These are phyloP conservation scores for Aspergillus pseudoglaucus DNA, from an alignment of 2,329 filamentous ascomycete genomes.

Conservation along the genomic window DNA sequence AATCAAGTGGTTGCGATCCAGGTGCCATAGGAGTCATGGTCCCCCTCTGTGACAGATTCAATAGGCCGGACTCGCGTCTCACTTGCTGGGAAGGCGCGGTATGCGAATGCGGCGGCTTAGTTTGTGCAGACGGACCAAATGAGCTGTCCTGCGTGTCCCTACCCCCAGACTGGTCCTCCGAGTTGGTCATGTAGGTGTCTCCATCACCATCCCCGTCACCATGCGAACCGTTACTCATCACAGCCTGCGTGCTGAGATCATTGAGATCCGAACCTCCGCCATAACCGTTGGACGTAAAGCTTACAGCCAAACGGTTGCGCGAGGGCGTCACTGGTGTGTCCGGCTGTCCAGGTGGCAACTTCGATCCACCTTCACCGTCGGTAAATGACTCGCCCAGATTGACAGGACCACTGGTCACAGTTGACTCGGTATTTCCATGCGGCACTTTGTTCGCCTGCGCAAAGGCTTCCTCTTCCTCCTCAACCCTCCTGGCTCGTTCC, in stretches of 20 bases:
- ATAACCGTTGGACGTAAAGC: slow-evolving; percentile 53
- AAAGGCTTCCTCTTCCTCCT: slow-evolving; percentile 35
- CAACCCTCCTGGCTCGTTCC: slow-evolving; percentile 45
- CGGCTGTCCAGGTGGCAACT: slow-evolving; percentile 35
- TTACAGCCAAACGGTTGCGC: slow-evolving; percentile 41
- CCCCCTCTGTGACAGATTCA: slow-evolving; percentile 43
- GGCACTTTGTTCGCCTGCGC: slow-evolving; percentile 47
- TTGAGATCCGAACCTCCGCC: slow-evolving; percentile 36
- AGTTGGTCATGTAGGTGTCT: slow-evolving; percentile 58
- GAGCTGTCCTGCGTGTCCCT: slow-evolving; percentile 42
- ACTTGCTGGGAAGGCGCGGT: slow-evolving; percentile 43
- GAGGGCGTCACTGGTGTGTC: slow-evolving; percentile 50
- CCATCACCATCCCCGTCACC: slow-evolving; percentile 40
- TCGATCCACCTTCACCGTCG: slow-evolving; percentile 28
- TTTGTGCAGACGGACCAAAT: slow-evolving; percentile 46
- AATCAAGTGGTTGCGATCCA: slow-evolving; percentile 55
- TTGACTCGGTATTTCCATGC: slow-evolving; percentile 48
- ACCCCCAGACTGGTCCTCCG: slow-evolving; percentile 37
- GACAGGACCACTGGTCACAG: slow-evolving; percentile 45
- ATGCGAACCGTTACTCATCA: slow-evolving; percentile 53
- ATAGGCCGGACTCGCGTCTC: slow-evolving; percentile 40
- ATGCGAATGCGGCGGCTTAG: slow-evolving; percentile 39
- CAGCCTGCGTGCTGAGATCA: slow-evolving; percentile 25
- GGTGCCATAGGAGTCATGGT: slow-evolving; percentile 54
- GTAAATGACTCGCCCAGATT: slow-evolving; percentile 61